These are phyloP conservation scores for Rhodocollybia butyracea DNA, from an alignment of 768 basidiomycete species.

Conservation along the genomic window DNA sequence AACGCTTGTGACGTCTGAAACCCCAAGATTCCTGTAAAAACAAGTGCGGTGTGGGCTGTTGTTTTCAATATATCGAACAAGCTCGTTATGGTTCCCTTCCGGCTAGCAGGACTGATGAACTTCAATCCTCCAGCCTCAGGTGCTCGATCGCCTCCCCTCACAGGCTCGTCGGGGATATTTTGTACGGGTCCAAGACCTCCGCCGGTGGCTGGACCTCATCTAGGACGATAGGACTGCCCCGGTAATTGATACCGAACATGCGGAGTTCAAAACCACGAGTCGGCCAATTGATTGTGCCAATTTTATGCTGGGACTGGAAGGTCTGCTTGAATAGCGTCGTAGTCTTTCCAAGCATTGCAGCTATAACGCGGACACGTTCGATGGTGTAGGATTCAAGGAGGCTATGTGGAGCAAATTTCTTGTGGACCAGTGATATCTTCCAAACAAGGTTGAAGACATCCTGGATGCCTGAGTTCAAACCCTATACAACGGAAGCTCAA, in stretches of 20 bases:
- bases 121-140: no score
- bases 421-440: conserved; percentile 14
- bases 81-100: no score
- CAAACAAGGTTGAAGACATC: conserved; percentile 21
- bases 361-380: conserved; percentile 25
- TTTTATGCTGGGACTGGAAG: no score
- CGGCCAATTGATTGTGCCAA: no score
- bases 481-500: no score
- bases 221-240: conserved; percentile 2
- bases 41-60: no score
- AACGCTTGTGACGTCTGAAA: no score
- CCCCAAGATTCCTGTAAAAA: no score
- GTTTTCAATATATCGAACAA: no score
- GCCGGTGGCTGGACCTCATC: not conserved
- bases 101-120: no score
- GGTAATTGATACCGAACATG: conserved; percentile 5
- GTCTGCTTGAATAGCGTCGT: conserved; percentile 12
- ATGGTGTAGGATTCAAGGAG: conserved; percentile 21
- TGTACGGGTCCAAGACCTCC: not conserved
- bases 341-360: conserved; percentile 22
- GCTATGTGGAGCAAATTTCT: no score
- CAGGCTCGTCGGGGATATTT: not conserved
- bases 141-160: conserved; percentile 4
- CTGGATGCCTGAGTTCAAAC: conserved; percentile 22
- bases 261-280: not conserved